Evolutionary conservation across 768 basidiomycete genomes (phyloP), one percentile per base, ranked within the genome.

Genomic region (Lentinula sp.): DNA sequence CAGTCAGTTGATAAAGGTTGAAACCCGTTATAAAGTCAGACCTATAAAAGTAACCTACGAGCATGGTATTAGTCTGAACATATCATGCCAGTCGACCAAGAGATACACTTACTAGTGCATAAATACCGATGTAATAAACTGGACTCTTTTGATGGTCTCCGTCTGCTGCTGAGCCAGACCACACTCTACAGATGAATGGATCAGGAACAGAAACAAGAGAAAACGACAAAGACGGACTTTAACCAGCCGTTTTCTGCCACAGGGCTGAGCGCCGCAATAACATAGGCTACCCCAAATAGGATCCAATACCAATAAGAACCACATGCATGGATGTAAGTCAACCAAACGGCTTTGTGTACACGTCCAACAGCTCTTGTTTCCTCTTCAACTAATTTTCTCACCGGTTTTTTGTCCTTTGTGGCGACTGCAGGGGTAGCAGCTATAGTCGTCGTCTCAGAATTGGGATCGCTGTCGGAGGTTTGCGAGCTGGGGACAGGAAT

Each of bases 341-440:
- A 66, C 90, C 90, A 93, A 21, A 91, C 83, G 42, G 83, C 82
- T 60, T 78, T 74, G 52, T 81, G 73, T 57, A 93, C 89, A 50
- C 86, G 79, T 3, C 90, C 90, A 46, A 85, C 84, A 1, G 87
- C 89, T n/a, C 90, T 80, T 62, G 81, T 84, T 70, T 92, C 90
- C 66, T 92, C 91, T 66, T 96, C 93, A 5, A 95, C 76, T 50
- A 95, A 80, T 70, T 95, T 95, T 40, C 92, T 80, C 0, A 93
- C 89, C 1, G 78, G 68, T 67, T 85, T 89, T 69, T 79, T 83
- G 60, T 73, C 67, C n/a, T 5, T 7, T 37, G 80, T 50, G 77
- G 76, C 35, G 34, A 56, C 5, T 23, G 68, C 43, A 48, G 56
- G 56, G 15, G 57, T 49, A 63, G 67, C 35, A 35, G 64, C 61